Evolutionary conservation across 2,329 filamentous ascomycete genomes (phyloP).

Genomic region (Sporothrix euskadiensis): DNA sequence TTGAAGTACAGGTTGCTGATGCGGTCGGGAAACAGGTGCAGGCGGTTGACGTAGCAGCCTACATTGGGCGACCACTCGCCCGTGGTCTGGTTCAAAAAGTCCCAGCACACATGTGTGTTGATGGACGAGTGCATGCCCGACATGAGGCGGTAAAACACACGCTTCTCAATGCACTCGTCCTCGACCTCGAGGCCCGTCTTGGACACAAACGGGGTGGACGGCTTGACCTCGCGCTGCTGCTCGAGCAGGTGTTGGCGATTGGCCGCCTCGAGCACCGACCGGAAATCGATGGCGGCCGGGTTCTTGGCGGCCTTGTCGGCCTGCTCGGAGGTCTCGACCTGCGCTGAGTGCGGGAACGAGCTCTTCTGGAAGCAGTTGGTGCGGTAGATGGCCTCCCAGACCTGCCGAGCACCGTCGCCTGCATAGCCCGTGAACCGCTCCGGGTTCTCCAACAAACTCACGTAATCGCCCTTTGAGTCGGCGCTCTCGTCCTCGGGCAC

Average conservation of each 20-base stretch:
- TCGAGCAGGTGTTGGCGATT: conserved; percentile 63
- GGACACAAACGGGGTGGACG: conserved; percentile 60
- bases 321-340: conserved; percentile 50
- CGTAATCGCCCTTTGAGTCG: conserved; percentile 88
- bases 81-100: conserved; percentile 92
- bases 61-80: conserved; percentile 91
- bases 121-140: conserved; percentile 99
- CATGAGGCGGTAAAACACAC: conserved; percentile 94
- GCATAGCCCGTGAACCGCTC: conserved; percentile 94
- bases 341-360: conserved; percentile 62
- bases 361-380: conserved; percentile 90
- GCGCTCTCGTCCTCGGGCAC: conserved; percentile 91
- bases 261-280: conserved; percentile 59
- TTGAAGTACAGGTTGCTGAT: conserved; percentile 99
- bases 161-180: conserved; percentile 94
- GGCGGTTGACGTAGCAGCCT: conserved; percentile 81
- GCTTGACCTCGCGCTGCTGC: conserved; percentile 56
- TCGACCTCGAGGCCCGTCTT: conserved; percentile 72
- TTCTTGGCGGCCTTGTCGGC: conserved; percentile 44
- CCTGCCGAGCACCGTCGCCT: conserved; percentile 79
- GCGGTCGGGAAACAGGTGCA: conserved; percentile 82
- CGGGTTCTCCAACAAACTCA: conserved; percentile 88
- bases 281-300: conserved; percentile 61
- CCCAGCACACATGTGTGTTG: conserved; percentile 92
- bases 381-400: conserved; percentile 95